Base-by-base conservation (phyloP, 768 basidiomycete species). In the Trametes punicea region DNA sequence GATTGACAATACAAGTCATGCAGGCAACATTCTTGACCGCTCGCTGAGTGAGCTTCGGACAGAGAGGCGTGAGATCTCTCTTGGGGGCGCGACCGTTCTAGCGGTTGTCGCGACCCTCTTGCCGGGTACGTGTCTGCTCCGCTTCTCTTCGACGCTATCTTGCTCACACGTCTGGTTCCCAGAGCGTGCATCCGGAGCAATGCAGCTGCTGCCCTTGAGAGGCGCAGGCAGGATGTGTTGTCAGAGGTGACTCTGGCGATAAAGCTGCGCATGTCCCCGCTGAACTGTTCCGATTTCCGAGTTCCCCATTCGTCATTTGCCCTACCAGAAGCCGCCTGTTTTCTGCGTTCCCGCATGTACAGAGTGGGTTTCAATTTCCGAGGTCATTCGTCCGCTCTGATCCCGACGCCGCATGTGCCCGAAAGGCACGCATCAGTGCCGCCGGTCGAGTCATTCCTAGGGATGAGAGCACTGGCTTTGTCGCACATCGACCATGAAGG, bases 41-140 rank as follows among this genome's bases (percentile, higher is more conserved):
- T 31, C 31, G 31, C 39, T 16, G n/a, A 8, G 20, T 18, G n/a
- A 18, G n/a, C 15, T 16, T 16, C 16, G 16, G 16, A 11, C 16
- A 30, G 30, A 31, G 15, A 10, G 30, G n/a, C 52, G 44, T 53
- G 52, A 38, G 52, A 46, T 51, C 25, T 7, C 6, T 5, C 13
- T 6, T 27, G 20, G 33, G 52, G 52, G 33, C 52, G 52, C 33
- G 52, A 26, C 42, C 52, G 52, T 29, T 53, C 52, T 53, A 53
- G 52, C 41, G n/a, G 33, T 34, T 13, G 33, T n/a, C 52, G 33
- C 52, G 52, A 46, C 34, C 41, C 27, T 25, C 7, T 18, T 16
- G 33, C 41, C 46, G 42, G 18, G 52, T 38, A 23, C 46, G 13
- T 29, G 15, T 11, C n/a, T 25, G n/a, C n/a, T 25, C 20, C 34